A percentile compares a stretch with the other conserved stretches of the same genome.
These are phyloP conservation scores for Rhizoclosmatium sp. DNA, from an alignment of 192 early-diverging fungal species.

Conservation along the genomic window DNA sequence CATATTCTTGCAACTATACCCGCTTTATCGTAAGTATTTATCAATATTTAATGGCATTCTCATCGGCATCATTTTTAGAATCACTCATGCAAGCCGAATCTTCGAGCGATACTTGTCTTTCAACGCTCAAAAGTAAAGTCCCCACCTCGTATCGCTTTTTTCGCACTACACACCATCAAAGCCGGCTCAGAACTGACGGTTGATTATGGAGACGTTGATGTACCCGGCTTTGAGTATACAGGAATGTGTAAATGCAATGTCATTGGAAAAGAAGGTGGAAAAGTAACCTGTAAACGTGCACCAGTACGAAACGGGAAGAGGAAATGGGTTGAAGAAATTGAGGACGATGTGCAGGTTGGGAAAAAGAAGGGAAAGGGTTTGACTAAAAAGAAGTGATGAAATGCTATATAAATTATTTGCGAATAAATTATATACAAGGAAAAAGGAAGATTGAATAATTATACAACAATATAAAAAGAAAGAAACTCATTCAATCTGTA, in stretches of 20 bases:
- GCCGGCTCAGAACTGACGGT: conserved; percentile 14
- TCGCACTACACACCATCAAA: neutral
- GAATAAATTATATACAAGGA: no score
- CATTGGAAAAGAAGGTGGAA: neutral
- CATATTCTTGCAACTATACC: conserved; percentile 35
- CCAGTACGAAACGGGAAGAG: neutral
- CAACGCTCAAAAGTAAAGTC: neutral
- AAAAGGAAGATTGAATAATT: no score
- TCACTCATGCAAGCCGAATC: conserved; percentile 23
- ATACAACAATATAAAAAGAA: no score
- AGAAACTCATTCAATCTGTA: no score
- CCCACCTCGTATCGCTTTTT: conserved; percentile 14
- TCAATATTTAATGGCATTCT: neutral
- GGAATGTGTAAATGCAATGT: neutral
- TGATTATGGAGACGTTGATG: conserved; percentile 8
- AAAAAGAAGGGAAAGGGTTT: neutral
- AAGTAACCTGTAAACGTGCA: no score
- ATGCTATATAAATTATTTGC: no score
- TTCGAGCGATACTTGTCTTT: conserved; percentile 5
- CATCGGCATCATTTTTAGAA: neutral
- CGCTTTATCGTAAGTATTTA: conserved; percentile 18
- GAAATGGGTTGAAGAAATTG: neutral
- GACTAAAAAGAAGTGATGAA: no score
- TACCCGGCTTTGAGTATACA: neutral
- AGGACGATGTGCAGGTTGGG: neutral